phyloP scores from a whole-genome alignment of 1,284 basidiomycete species.

The Phlebopus sp. region DNA sequence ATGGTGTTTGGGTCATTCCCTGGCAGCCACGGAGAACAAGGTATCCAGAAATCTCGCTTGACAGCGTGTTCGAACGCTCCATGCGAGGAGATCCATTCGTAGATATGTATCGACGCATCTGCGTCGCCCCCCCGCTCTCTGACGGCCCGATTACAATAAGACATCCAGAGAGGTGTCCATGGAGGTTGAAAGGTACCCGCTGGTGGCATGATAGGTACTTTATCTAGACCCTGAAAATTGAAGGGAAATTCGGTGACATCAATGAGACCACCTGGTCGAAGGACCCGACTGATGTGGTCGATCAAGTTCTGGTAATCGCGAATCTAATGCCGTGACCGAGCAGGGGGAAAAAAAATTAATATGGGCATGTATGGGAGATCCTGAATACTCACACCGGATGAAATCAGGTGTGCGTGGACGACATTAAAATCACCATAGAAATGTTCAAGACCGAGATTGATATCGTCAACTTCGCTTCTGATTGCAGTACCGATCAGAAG shows the following conservation, averaged over 20 bases:
- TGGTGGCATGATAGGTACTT: slow-evolving; percentile 41
- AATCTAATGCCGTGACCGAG: slow-evolving; percentile 44
- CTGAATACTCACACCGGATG: slow-evolving; percentile 57
- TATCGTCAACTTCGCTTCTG: slow-evolving; percentile 79
- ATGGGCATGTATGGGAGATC: slow-evolving; percentile 8
- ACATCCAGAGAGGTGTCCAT: slow-evolving; percentile 62
- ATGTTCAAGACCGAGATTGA: slow-evolving; percentile 78
- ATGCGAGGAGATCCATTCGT: slow-evolving; percentile 51
- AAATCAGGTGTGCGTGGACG: slow-evolving; percentile 66
- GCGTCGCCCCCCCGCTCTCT: slow-evolving; percentile 55
- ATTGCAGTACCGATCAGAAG: slow-evolving; percentile 10
- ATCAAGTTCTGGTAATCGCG: slow-evolving; percentile 63
- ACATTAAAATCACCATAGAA: slow-evolving; percentile 75
- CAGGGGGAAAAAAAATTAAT: slow-evolving; percentile 12
- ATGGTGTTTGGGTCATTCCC: slow-evolving; percentile 29
- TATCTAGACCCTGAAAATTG: slow-evolving; percentile 50
- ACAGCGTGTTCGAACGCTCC: slow-evolving; percentile 54
- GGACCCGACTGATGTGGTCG: slow-evolving; percentile 61
- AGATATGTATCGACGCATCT: slow-evolving; percentile 56
- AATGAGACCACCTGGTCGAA: slow-evolving; percentile 68
- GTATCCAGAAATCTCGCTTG: slow-evolving; percentile 57
- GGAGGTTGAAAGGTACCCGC: slow-evolving; percentile 43
- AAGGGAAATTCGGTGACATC: slow-evolving; percentile 70
- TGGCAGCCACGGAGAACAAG: slow-evolving; percentile 47
- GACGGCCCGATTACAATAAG: slow-evolving; percentile 48